Base-by-base conservation (phyloP, 352 stramenopile genomes). In the Globisporangium uncinulatum region DNA sequence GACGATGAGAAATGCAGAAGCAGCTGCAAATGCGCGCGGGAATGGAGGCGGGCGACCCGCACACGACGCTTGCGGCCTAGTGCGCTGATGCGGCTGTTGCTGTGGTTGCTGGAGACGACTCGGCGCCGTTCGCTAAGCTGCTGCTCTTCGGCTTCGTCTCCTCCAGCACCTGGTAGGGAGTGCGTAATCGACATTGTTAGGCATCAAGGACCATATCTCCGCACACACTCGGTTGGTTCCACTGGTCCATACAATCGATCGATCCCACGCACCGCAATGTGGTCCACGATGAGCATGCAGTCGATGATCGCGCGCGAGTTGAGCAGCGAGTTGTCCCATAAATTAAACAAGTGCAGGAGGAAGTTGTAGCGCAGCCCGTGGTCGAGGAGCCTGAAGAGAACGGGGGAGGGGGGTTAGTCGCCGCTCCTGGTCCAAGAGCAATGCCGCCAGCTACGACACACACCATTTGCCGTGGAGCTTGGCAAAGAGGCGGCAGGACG, bases 311-410 rank as follows among this genome's bases (percentile, higher is more conserved):
- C 76, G 41, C 80, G 77, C 59, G 81, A 83, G 62, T 92, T 89
- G 43, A 95, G 64, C 49, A 95, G 68, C 60, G 83, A 94, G 62
- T 94, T 94, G 72, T 95, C 86, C 83, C 83, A 95, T 67, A 95
- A 79, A 73, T 95, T 93, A 69, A 94, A 85, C 66, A 94, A 71
- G 71, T 95, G 86, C 52, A 95, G 69, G 60, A 95, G 68, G 52
- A 95, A 94, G 57, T 92, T 92, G 78, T 89, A 75, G 58, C 86
- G 82, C 31, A 95, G 69, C 4, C 81, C 81, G 51, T 86, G 66
- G 32, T 90, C 74, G 41, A 89, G 52, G 32, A 95, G 63, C 84
- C 79, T 90, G 47, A 6, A 53, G 10, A 50, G 39, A 44, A 50
- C 59, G 9, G 0, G 52, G 13, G 54, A 19, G 1, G 34, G 3